Evolutionary conservation across 192 early-diverging fungal species (phyloP).

Genomic region (Umbelopsis isabellina): DNA sequence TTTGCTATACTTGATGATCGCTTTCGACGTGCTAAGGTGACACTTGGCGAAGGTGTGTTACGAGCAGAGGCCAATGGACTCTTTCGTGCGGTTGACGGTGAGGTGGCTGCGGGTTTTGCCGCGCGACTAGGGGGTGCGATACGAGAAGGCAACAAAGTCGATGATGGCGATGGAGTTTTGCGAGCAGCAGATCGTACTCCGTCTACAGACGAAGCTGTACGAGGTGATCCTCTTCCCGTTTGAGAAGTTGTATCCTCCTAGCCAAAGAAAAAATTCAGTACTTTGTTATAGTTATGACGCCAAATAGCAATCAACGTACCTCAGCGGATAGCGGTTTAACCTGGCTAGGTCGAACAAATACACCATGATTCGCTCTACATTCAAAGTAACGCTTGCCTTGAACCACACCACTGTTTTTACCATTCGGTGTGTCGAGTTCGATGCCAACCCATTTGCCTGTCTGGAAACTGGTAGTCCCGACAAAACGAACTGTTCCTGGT

Average conservation of each 20-base stretch:
- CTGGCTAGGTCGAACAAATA: conserved; percentile 77
- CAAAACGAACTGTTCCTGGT: conserved; percentile 76
- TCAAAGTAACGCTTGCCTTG: conserved; percentile 80
- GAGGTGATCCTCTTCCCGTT: neutral
- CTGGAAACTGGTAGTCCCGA: conserved; percentile 81
- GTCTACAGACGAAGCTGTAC: conserved; percentile 37
- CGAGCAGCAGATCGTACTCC: conserved; percentile 30
- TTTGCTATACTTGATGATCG: conserved; percentile 8
- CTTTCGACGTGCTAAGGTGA: conserved; percentile 7
- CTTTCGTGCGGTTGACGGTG: conserved; percentile 20
- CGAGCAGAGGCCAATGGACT: conserved; percentile 12
- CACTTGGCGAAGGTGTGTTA: conserved; percentile 14
- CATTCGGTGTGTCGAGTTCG: conserved; percentile 73
- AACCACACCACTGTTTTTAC: conserved; percentile 83
- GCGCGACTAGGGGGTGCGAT: conserved; percentile 28
- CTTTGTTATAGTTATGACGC: neutral
- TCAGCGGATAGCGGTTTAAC: conserved; percentile 38
- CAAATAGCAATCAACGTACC: neutral
- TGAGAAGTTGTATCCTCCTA: conserved; percentile 22
- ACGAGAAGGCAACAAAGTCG: conserved; percentile 31
- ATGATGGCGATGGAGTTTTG: conserved; percentile 28
- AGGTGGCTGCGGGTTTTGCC: conserved; percentile 21
- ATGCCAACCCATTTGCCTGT: conserved; percentile 90
- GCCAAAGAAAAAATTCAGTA: neutral
- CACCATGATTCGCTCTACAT: conserved; percentile 69